These are phyloP conservation scores for Entomortierella beljakovae DNA, from an alignment of 192 early-diverging fungal genomes.

Conservation along the genomic window DNA sequence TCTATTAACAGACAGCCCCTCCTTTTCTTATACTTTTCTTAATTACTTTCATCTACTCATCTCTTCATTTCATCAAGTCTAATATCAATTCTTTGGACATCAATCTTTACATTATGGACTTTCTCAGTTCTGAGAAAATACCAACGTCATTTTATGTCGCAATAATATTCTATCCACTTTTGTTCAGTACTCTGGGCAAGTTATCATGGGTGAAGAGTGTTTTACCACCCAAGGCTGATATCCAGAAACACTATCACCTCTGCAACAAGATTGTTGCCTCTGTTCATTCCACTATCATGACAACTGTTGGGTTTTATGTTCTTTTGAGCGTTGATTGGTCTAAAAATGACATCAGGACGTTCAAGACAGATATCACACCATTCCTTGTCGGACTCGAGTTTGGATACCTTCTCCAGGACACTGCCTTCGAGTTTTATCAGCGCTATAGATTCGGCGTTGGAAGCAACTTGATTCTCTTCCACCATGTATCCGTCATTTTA, in stretches of 20 bases:
- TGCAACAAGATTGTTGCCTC: slow-evolving; percentile 56
- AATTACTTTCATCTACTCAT: slow-evolving; percentile 15
- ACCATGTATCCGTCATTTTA: slow-evolving; percentile 49
- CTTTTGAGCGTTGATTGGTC: slow-evolving; percentile 44
- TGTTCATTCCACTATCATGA: slow-evolving; percentile 52
- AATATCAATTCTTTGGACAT: neutral
- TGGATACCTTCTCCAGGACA: slow-evolving; percentile 48
- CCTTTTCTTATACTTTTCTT: neutral
- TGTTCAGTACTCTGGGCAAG: slow-evolving; percentile 30
- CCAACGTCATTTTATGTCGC: slow-evolving; percentile 42
- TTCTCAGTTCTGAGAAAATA: slow-evolving; percentile 27
- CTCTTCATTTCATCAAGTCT: slow-evolving; percentile 1
- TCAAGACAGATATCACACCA: slow-evolving; percentile 41
- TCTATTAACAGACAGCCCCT: neutral
- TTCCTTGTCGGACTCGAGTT: slow-evolving; percentile 55
- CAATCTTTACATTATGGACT: slow-evolving; percentile 22
- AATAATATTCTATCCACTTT: slow-evolving; percentile 40
- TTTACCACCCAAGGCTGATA: slow-evolving; percentile 44
- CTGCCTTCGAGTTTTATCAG: slow-evolving; percentile 53
- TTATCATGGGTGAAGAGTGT: slow-evolving; percentile 28
- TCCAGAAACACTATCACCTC: slow-evolving; percentile 49
- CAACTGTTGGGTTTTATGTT: slow-evolving; percentile 31
- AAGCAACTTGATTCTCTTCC: slow-evolving; percentile 54
- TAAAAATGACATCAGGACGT: slow-evolving; percentile 48
- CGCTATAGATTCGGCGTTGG: slow-evolving; percentile 42